Conservation (phyloP, 192 early-diverging fungal genomes). For the Dispira simplex region DNA sequence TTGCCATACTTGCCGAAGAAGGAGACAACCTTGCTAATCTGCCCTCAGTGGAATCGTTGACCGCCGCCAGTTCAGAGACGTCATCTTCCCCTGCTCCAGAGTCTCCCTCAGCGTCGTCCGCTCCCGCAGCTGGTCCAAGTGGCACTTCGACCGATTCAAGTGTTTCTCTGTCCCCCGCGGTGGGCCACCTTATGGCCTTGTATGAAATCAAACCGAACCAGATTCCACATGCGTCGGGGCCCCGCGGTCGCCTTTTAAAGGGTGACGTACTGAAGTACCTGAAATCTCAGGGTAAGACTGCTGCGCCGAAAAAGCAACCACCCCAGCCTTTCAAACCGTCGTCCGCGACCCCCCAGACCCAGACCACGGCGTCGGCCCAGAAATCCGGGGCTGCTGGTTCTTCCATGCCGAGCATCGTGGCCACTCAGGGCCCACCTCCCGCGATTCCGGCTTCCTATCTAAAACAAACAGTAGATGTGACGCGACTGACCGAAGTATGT, state of each 20-base stretch:
- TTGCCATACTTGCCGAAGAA: conserved; percentile 79
- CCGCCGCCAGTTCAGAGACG: not conserved
- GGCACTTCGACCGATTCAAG: conserved; percentile 20
- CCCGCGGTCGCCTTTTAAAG: conserved; percentile 57
- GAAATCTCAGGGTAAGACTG: conserved; percentile 30
- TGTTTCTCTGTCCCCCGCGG: conserved; percentile 32
- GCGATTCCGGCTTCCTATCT: conserved; percentile 17
- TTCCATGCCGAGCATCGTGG: conserved; percentile 11
- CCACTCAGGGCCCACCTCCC: conserved; percentile 6
- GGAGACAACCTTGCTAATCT: conserved; percentile 73
- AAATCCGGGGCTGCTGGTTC: conserved; percentile 10
- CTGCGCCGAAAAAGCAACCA: conserved; percentile 13
- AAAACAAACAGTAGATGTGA: not conserved
- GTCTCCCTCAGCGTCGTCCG: conserved; percentile 16
- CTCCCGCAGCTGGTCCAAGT: conserved; percentile 14
- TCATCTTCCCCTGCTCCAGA: conserved; percentile 15
- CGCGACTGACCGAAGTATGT: conserved; percentile 18
- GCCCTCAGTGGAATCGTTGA: conserved; percentile 35
- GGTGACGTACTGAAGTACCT: conserved; percentile 57
- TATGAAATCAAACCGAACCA: conserved; percentile 28
- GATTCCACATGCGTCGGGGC: conserved; percentile 36
- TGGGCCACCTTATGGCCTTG: conserved; percentile 27
- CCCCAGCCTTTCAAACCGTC: conserved; percentile 9
- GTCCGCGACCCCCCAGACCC: not conserved
- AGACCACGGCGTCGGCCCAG: not conserved